Conservation (phyloP, 805 yeast species). For the Candida saitoana region DNA sequence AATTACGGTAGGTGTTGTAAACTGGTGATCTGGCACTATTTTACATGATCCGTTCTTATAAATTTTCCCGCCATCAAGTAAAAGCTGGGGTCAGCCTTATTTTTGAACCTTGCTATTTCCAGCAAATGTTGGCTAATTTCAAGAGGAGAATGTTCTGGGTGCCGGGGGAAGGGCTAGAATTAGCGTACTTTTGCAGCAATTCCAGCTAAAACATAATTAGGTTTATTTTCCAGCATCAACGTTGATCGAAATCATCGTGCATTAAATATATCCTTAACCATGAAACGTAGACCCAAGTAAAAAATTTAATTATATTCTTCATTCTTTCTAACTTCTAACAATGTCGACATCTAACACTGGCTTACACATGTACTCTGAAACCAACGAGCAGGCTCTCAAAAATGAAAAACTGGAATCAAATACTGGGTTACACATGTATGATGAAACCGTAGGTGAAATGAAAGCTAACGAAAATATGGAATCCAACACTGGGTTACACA, state of each 20-base stretch:
- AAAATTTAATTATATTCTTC: neutral
- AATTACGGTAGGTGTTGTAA: too few species aligned
- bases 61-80: too few species aligned
- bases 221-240: too few species aligned
- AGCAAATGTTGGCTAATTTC: too few species aligned
- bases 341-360: conserved; percentile 1
- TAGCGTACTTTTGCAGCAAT: too few species aligned
- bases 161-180: too few species aligned
- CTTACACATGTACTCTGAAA: conserved; percentile 1
- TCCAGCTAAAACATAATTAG: too few species aligned
- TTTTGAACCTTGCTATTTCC: too few species aligned
- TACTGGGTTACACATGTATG: conserved; percentile 2
- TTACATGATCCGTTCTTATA: too few species aligned
- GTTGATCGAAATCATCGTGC: neutral
- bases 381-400: neutral
- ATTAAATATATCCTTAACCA: neutral
- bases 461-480: neutral
- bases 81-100: too few species aligned
- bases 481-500: conserved; percentile 1
- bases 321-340: neutral
- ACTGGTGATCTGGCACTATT: too few species aligned
- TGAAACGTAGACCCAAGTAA: neutral
- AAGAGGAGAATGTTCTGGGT: too few species aligned
- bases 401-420: neutral
- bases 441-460: neutral